phyloP scores from a whole-genome alignment of 805 yeast genomes.

The Metschnikowia lochheadii region DNA sequence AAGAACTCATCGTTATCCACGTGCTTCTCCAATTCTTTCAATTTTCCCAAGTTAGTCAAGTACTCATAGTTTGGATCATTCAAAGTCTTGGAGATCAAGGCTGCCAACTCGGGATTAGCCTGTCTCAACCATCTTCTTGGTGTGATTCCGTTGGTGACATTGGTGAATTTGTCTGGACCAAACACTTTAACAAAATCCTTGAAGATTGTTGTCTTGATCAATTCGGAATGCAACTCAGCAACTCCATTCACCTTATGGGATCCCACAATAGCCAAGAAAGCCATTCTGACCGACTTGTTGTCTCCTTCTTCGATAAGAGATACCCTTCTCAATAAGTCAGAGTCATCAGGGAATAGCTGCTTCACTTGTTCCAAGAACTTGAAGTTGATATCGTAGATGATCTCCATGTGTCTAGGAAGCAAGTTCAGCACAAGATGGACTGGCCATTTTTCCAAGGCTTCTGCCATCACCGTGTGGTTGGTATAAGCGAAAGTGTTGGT shows the following conservation, averaged over 20 bases:
- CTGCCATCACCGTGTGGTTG: conserved; percentile 91
- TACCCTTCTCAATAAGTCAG: conserved; percentile 61
- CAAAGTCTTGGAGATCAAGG: conserved; percentile 66
- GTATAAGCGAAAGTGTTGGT: conserved; percentile 83
- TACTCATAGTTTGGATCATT: conserved; percentile 62
- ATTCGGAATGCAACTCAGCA: conserved; percentile 90
- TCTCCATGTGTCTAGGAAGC: conserved; percentile 88
- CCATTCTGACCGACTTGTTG: conserved; percentile 89
- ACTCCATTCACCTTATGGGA: conserved; percentile 94
- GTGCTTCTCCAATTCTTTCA: conserved; percentile 63
- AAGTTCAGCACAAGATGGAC: conserved; percentile 71
- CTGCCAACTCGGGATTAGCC: conserved; percentile 79
- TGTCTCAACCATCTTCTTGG: conserved; percentile 96
- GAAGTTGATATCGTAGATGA: conserved; percentile 80
- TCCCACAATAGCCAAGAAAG: conserved; percentile 84
- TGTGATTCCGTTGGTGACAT: conserved; percentile 92
- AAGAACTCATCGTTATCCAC: conserved; percentile 69
- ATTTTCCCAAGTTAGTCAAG: conserved; percentile 60
- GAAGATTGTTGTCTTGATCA: conserved; percentile 84
- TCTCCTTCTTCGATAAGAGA: conserved; percentile 80
- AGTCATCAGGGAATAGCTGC: conserved; percentile 69
- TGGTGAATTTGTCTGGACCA: conserved; percentile 80
- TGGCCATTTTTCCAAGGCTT: conserved; percentile 96
- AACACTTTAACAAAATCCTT: conserved; percentile 82
- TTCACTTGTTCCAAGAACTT: conserved; percentile 75